Evolutionary conservation across 208 protist genomes (phyloP), one percentile per base, ranked within the genome.

Genomic region (Acanthamoeba quina): DNA sequence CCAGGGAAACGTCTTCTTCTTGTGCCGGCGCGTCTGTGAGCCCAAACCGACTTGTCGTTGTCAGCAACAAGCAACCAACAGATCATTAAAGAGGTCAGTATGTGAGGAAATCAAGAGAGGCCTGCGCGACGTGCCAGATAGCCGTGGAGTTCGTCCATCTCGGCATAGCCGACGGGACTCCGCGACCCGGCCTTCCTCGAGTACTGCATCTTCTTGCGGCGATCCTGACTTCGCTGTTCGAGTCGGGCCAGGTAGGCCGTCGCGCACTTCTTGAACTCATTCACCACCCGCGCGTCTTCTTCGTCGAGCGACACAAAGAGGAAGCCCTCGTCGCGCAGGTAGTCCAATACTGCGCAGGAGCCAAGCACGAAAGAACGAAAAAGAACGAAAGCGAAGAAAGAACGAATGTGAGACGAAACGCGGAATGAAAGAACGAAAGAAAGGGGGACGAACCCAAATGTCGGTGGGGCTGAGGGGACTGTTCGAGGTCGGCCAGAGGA

Each of bases 161-260:
- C 78, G 26, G 49, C 78, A 29, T 86, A 86, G 44, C 78, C 78
- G 29, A 86, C 78, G 3, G 78, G 78, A 37, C 47, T 31, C 5
- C 41, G 24, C 5, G 78, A 62, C 0, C 29, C 47, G 49, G 49
- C 47, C 26, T 31, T 54, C 7, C 62, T 62, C 7, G 78, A 34
- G 47, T 86, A 86, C 47, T 86, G 78, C 41, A 86, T 19, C 78
- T 86, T 86, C 78, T 86, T 86, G 41, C 78, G 41, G 49, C 62
- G 49, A 13, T 7, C 9, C 10, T 13, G 21, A n/a, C 78, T 86
- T 34, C 47, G 17, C 4, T 62, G 10, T 5, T 86, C 78, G 13
- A 86, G 49, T 7, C 78, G n/a, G 24, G 15, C 15, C 10, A 86
- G 47, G 49, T 62, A 86, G 49, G 17, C n/a, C 19, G 5, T 19